A percentile compares a stretch with the other conserved stretches of the same genome.
phyloP scores from a whole-genome alignment of 1,139 yeast genomes.

The Debaryomyces singareniensis region DNA sequence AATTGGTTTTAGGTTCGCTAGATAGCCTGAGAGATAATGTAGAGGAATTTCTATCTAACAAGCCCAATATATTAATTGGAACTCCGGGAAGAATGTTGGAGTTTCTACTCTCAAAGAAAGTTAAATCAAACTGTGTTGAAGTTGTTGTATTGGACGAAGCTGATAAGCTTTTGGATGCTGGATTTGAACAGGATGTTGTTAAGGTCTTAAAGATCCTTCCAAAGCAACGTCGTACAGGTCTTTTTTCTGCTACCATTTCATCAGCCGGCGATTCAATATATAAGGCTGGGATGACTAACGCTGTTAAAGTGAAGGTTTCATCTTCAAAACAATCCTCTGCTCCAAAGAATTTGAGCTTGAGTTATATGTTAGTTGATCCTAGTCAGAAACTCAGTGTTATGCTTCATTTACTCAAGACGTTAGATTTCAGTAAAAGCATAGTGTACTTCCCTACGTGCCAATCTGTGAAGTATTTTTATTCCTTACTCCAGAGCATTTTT shows the following conservation, averaged over 20 bases:
- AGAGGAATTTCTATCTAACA: conserved; percentile 42
- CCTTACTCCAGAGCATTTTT: conserved; percentile 31
- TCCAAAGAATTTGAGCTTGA: conserved; percentile 63
- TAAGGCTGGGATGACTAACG: conserved; percentile 82
- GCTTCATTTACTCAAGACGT: conserved; percentile 46
- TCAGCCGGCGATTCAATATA: conserved; percentile 69
- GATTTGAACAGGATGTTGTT: conserved; percentile 67
- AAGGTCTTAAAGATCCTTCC: conserved; percentile 65
- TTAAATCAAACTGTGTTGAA: conserved; percentile 58
- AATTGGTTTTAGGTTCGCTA: conserved; percentile 75
- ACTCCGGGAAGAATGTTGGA: conserved; percentile 91
- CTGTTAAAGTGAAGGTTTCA: conserved; percentile 76
- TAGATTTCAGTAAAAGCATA: conserved; percentile 65
- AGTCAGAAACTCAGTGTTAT: conserved; percentile 54
- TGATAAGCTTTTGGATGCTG: conserved; percentile 75
- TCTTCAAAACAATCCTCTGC: conserved; percentile 31
- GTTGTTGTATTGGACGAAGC: conserved; percentile 88
- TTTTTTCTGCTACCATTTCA: conserved; percentile 85
- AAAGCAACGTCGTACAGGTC: conserved; percentile 87
- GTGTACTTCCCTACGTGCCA: conserved; percentile 91
- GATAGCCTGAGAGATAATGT: conserved; percentile 70
- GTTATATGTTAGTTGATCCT: conserved; percentile 58
- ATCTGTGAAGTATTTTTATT: conserved; percentile 70
- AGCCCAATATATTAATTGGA: conserved; percentile 76
- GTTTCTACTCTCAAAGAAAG: conserved; percentile 47